phyloP scores from a whole-genome alignment of 192 early-diverging fungal genomes.

The Radiomyces spectabilis region DNA sequence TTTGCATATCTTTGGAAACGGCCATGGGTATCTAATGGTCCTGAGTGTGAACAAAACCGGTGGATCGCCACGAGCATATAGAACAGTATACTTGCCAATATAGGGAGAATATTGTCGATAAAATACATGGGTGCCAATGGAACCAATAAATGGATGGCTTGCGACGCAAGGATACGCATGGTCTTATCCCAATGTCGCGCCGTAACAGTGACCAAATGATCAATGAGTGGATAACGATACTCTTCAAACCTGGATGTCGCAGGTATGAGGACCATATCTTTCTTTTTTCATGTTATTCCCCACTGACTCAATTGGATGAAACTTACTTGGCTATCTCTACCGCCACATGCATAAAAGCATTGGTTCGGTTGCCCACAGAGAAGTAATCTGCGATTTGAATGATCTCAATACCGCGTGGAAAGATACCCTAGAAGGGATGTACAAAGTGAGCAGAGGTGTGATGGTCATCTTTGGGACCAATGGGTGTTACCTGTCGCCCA shows the following conservation, averaged over 20 bases:
- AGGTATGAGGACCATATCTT: neutral
- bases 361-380: conserved; percentile 75
- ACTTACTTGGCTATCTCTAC: conserved; percentile 63
- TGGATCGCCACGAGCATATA: too few relatives aligned
- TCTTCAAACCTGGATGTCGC: conserved; percentile 52
- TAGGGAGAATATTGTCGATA: conserved; percentile 42
- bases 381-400: conserved; percentile 91
- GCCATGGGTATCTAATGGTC: conserved; percentile 37
- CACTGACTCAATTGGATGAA: neutral
- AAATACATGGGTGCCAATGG: conserved; percentile 50
- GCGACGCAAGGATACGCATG: conserved; percentile 72
- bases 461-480: too few relatives aligned
- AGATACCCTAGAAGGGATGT: conserved; percentile 68
- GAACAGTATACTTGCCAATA: conserved; percentile 46
- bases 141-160: conserved; percentile 60
- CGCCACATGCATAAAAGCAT: conserved; percentile 66
- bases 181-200: conserved; percentile 83
- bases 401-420: conserved; percentile 92
- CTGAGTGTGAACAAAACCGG: neutral
- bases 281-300: neutral
- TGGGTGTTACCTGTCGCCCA: conserved; percentile 65
- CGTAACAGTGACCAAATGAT: conserved; percentile 60
- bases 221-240: conserved; percentile 67
- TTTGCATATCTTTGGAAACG: conserved; percentile 35
- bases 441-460: too few relatives aligned